These are phyloP conservation scores for Salix udensis DNA, from an alignment of 345 rosid species.

Conservation along the genomic window DNA sequence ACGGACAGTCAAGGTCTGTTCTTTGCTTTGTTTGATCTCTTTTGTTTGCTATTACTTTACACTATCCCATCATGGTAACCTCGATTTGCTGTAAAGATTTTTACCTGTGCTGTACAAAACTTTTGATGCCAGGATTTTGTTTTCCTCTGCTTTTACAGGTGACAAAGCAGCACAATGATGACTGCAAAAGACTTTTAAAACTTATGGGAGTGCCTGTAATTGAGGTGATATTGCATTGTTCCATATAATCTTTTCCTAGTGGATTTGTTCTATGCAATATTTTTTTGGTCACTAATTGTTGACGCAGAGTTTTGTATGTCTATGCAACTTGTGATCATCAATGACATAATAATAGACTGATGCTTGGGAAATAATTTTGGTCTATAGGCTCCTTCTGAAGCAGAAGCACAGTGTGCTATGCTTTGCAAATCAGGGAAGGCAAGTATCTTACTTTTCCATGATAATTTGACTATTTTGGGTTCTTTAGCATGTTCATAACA, in stretches of 20 bases:
- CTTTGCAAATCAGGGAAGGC: constrained; percentile 88
- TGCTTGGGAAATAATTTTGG: constrained; percentile 16
- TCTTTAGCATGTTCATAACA: neutral
- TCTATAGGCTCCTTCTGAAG: constrained; percentile 85
- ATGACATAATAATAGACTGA: constrained; percentile 1
- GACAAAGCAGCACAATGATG: constrained; percentile 84
- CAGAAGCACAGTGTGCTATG: constrained; percentile 90
- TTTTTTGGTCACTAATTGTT: neutral
- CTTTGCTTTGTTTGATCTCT: neutral
- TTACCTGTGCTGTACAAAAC: neutral
- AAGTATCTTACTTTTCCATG: constrained; percentile 21
- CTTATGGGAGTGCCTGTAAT: constrained; percentile 95
- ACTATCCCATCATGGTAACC: neutral
- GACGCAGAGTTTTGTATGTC: neutral
- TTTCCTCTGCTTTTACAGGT: constrained; percentile 43
- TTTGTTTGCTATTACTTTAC: neutral
- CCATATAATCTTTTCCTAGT: neutral
- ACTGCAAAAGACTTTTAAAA: constrained; percentile 76
- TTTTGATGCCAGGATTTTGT: neutral
- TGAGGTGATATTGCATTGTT: constrained; percentile 46
- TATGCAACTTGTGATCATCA: neutral
- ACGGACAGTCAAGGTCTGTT: constrained; percentile 76
- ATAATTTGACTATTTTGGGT: constrained; percentile 5
- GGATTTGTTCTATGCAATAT: neutral
- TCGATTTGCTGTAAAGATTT: neutral